phyloP scores from a whole-genome alignment of 495 filamentous ascomycete genomes.

The Penicillium desertorum region DNA sequence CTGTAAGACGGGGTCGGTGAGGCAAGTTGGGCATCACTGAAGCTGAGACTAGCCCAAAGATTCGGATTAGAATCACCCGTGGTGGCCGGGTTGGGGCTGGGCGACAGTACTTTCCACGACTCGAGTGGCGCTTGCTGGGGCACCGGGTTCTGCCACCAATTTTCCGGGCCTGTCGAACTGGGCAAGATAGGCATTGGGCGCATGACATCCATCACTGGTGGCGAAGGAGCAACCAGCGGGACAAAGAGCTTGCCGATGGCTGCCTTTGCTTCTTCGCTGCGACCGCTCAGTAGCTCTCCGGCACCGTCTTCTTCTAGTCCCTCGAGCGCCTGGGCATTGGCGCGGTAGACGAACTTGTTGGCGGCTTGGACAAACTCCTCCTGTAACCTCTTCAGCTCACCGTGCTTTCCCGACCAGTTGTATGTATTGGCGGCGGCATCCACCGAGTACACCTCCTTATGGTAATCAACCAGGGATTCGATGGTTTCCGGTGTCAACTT shows the following conservation, averaged over 20 bases:
- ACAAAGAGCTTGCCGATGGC: constrained; percentile 82
- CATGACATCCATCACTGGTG: constrained; percentile 87
- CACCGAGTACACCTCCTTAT: constrained; percentile 94
- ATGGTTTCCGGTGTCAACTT: constrained; percentile 98
- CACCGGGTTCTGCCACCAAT: constrained; percentile 71
- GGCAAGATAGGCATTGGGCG: constrained; percentile 81
- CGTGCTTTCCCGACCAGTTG: constrained; percentile 96
- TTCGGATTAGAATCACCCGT: constrained; percentile 66
- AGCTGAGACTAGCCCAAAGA: constrained; percentile 77
- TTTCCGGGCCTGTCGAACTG: constrained; percentile 73
- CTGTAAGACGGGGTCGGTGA: constrained; percentile 78
- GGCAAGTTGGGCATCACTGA: constrained; percentile 67
- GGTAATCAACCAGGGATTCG: constrained; percentile 90
- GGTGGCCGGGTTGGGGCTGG: constrained; percentile 73
- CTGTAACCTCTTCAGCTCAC: constrained; percentile 94
- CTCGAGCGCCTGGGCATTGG: constrained; percentile 85
- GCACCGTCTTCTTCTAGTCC: constrained; percentile 96
- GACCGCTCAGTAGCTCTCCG: constrained; percentile 87
- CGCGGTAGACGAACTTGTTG: constrained; percentile 96
- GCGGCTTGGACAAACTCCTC: constrained; percentile 96
- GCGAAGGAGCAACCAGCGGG: constrained; percentile 88
- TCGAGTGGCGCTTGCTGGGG: constrained; percentile 72
- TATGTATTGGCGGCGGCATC: constrained; percentile 87
- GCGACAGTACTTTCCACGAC: constrained; percentile 89
- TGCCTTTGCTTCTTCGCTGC: constrained; percentile 90